Evolutionary conservation across 345 rosid species (phyloP).

Genomic region (Syzygium jambos): DNA sequence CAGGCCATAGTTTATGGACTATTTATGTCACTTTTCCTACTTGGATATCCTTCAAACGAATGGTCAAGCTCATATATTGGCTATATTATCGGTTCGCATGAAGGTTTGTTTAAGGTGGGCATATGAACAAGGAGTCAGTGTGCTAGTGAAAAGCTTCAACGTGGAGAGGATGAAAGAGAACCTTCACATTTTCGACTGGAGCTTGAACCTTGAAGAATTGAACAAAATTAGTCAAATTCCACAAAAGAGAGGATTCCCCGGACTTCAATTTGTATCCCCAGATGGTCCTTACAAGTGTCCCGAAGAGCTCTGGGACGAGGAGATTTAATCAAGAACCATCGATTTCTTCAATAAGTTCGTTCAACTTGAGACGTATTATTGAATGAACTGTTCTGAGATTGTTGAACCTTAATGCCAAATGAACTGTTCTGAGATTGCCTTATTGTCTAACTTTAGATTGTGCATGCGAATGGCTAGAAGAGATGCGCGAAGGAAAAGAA

Average conservation of each 20-base stretch:
- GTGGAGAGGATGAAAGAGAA: constrained; percentile 16
- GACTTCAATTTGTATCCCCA: background rate
- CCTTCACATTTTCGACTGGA: constrained; percentile 18
- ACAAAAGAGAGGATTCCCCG: background rate
- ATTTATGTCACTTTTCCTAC: background rate
- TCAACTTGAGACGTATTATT: no score
- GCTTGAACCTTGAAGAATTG: constrained; percentile 9
- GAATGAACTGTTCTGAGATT: no score
- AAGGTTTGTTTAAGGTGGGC: constrained; percentile 29
- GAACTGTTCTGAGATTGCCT: no score
- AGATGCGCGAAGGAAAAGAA: no score
- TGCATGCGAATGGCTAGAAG: no score
- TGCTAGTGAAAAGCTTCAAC: constrained; percentile 20
- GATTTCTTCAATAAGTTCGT: no score
- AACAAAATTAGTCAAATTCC: constrained; percentile 12
- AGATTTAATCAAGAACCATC: no score
- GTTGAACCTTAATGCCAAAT: no score
- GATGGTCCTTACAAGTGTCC: constrained; percentile 1
- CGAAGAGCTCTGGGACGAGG: no score
- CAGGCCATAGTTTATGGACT: background rate
- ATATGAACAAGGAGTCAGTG: constrained; percentile 20
- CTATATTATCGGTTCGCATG: background rate
- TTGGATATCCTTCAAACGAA: background rate
- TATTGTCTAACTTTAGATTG: no score
- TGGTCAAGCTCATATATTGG: background rate